Percentiles rank a stretch among this genome's conserved stretches.
These are phyloP conservation scores for Salix exigua DNA, from an alignment of 345 rosid species.

Conservation along the genomic window DNA sequence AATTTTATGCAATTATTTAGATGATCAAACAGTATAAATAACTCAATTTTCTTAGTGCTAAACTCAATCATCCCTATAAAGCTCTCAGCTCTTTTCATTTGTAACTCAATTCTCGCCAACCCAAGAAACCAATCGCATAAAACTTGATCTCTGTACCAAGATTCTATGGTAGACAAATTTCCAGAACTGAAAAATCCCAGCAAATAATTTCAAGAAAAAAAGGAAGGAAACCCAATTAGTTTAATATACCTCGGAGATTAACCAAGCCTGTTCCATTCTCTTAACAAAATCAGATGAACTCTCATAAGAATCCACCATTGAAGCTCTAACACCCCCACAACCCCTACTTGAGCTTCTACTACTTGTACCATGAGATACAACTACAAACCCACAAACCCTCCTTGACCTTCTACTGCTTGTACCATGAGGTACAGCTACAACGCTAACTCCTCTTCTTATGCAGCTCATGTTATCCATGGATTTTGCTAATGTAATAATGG, in stretches of 20 bases:
- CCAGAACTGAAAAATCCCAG: background rate
- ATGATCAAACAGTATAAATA: no score
- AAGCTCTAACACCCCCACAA: constrained; percentile 46
- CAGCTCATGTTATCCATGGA: constrained; percentile 12
- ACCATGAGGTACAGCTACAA: constrained; percentile 18
- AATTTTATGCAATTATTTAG: background rate
- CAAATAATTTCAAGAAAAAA: background rate
- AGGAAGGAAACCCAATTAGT: no score
- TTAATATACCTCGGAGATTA: constrained; percentile 65
- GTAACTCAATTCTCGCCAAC: background rate
- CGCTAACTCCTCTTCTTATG: constrained; percentile 7
- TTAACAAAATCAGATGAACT: constrained; percentile 68
- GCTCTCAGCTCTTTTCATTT: background rate
- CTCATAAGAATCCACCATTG: constrained; percentile 62
- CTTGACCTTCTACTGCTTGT: background rate
- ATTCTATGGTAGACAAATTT: background rate
- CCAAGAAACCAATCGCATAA: background rate
- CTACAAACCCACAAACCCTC: constrained; percentile 18
- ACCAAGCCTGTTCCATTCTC: constrained; percentile 89
- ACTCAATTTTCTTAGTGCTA: no score
- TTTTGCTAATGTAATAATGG: constrained; percentile 22
- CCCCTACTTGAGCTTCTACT: background rate
- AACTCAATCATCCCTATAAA: background rate
- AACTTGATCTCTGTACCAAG: background rate
- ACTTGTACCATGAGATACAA: constrained; percentile 14